Evolutionary conservation across 768 basidiomycete genomes (phyloP).

Genomic region (Polyporus arcularius): DNA sequence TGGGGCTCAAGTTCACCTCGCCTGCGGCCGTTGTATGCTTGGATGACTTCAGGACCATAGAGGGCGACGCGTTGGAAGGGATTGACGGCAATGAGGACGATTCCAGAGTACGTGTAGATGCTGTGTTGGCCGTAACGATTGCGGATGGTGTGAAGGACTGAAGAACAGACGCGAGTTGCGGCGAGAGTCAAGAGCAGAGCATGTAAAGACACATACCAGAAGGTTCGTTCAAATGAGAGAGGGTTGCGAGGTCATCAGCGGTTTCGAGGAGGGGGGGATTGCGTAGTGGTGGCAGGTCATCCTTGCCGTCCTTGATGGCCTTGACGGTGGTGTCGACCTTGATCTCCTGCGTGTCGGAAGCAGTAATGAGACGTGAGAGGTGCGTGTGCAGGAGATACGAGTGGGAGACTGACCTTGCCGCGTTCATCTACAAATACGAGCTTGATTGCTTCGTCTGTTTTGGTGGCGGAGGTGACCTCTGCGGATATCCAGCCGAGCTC

Average conservation of each 20-base stretch:
- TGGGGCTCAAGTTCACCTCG: constrained; percentile 97
- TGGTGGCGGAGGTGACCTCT: constrained; percentile 69
- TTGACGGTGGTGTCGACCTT: constrained; percentile 76
- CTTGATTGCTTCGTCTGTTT: constrained; percentile 76
- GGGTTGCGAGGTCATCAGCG: constrained; percentile 95
- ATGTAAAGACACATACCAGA: constrained; percentile 59
- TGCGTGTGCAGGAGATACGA: constrained; percentile 7
- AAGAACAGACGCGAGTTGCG: background rate
- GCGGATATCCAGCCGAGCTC: constrained; percentile 94
- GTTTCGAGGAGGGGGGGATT: constrained; percentile 97
- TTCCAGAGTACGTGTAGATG: constrained; percentile 99
- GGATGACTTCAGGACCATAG: constrained; percentile 96
- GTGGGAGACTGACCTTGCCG: constrained; percentile 66
- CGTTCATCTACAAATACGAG: constrained; percentile 88
- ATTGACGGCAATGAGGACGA: constrained; percentile 98
- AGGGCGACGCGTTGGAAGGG: constrained; percentile 97
- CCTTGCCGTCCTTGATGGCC: constrained; percentile 78
- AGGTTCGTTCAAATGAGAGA: constrained; percentile 97
- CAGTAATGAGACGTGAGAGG: background rate
- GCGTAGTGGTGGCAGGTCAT: constrained; percentile 86
- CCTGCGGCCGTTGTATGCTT: constrained; percentile 89
- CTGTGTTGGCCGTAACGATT: constrained; percentile 97
- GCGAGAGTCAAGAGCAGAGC: background rate
- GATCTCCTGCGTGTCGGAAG: constrained; percentile 57
- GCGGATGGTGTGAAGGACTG: constrained; percentile 95